phyloP scores from a whole-genome alignment of 2,329 filamentous ascomycete species.

The Colletotrichum orchidophilum region DNA sequence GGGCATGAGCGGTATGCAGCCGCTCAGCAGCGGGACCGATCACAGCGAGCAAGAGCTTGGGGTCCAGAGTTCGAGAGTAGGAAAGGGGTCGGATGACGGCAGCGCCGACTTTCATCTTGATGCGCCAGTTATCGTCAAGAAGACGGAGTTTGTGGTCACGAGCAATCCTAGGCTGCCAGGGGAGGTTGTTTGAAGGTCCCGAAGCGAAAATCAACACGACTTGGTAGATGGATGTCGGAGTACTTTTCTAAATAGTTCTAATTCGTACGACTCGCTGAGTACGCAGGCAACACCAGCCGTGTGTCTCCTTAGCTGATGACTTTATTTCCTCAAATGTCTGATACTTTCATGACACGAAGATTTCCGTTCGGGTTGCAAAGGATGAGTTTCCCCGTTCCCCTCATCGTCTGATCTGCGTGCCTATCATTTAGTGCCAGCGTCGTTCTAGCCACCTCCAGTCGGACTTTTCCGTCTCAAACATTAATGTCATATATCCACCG shows the following conservation, averaged over 20 bases:
- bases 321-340: not conserved
- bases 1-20: conserved; percentile 37
- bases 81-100: conserved; percentile 15
- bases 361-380: no score
- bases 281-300: not conserved
- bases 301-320: not conserved
- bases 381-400: not conserved
- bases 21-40: conserved; percentile 33
- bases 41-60: conserved; percentile 13
- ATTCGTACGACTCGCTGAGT: not conserved
- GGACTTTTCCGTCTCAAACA: no score
- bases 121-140: conserved; percentile 21
- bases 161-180: conserved; percentile 14
- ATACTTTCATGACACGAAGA: not conserved
- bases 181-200: not conserved
- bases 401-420: not conserved
- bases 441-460: not conserved
- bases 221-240: not conserved
- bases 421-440: no score
- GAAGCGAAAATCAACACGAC: not conserved
- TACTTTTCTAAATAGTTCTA: not conserved
- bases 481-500: no score
- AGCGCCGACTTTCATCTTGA: conserved; percentile 23
- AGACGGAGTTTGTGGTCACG: conserved; percentile 32
- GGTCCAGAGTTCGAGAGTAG: not conserved